These are phyloP conservation scores for Pinus tabuliformis DNA, from an alignment of 75 land plant genomes.

Conservation along the genomic window DNA sequence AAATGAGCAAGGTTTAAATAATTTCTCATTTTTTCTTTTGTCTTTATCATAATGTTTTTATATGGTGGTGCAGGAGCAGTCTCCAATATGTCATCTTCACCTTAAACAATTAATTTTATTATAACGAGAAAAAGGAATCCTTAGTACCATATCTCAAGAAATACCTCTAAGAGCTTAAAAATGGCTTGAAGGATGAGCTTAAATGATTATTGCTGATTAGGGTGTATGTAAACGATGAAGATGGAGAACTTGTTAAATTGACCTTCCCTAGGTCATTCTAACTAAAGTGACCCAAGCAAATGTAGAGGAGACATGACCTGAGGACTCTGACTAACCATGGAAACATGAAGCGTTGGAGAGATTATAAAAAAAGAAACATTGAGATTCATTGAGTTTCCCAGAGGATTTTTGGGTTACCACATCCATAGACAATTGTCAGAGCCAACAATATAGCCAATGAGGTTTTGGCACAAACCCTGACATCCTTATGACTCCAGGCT, in stretches of 20 bases:
- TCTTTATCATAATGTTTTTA: no score
- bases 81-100: neutral
- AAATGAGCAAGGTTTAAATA: no score
- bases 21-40: no score
- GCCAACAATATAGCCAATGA: neutral
- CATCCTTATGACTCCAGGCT: neutral
- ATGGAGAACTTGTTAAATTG: neutral
- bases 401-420: neutral
- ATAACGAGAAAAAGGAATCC: neutral
- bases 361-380: neutral
- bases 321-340: neutral
- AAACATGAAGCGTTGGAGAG: neutral
- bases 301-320: neutral
- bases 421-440: neutral
- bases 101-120: neutral
- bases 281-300: neutral
- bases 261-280: neutral
- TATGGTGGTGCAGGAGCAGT: no score
- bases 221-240: constrained; percentile 3
- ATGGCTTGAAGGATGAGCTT: constrained; percentile 4
- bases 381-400: neutral
- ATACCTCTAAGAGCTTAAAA: neutral
- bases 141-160: neutral
- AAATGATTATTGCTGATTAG: neutral
- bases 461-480: neutral